A percentile compares a stretch with the other conserved stretches of the same genome.
Evolutionary conservation across 1,139 yeast genomes (phyloP).

Genomic region (Yamadazyma dushanensis): DNA sequence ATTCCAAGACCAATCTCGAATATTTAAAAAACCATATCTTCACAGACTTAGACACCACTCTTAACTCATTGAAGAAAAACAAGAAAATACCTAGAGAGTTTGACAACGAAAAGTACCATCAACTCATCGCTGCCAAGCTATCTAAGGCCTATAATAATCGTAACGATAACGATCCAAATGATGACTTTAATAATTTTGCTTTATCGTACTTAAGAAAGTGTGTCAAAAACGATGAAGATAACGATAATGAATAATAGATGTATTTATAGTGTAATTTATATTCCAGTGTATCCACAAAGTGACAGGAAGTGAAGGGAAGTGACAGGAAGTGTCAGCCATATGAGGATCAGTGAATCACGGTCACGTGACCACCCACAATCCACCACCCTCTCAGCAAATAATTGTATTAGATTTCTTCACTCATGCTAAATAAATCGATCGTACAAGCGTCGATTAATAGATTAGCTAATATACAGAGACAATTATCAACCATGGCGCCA

Average conservation of each 20-base stretch:
- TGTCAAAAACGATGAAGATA: constrained; percentile 23
- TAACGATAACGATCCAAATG: constrained; percentile 15
- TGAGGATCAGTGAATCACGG: no score
- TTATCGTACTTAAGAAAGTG: constrained; percentile 31
- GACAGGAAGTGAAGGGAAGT: not conserved
- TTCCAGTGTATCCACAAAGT: no score
- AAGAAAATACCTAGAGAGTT: constrained; percentile 15
- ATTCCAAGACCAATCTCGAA: constrained; percentile 17
- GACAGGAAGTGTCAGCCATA: not conserved
- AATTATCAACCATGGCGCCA: constrained; percentile 52
- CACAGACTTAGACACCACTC: constrained; percentile 13
- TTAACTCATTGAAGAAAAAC: not conserved
- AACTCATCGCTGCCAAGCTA: constrained; percentile 23
- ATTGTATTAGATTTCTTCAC: no score
- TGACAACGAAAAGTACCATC: constrained; percentile 31
- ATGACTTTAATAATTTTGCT: constrained; percentile 31
- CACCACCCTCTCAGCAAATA: no score
- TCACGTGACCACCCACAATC: no score
- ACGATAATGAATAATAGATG: constrained; percentile 8
- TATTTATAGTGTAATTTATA: not conserved
- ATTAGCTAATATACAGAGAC: constrained; percentile 24
- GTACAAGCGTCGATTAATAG: constrained; percentile 16
- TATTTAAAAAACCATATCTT: constrained; percentile 6
- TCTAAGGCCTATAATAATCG: constrained; percentile 22
- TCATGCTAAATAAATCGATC: constrained; percentile 6